A percentile compares a stretch with the other conserved stretches of the same genome.
phyloP scores from a whole-genome alignment of 768 basidiomycete species.

The Pholiota molesta region DNA sequence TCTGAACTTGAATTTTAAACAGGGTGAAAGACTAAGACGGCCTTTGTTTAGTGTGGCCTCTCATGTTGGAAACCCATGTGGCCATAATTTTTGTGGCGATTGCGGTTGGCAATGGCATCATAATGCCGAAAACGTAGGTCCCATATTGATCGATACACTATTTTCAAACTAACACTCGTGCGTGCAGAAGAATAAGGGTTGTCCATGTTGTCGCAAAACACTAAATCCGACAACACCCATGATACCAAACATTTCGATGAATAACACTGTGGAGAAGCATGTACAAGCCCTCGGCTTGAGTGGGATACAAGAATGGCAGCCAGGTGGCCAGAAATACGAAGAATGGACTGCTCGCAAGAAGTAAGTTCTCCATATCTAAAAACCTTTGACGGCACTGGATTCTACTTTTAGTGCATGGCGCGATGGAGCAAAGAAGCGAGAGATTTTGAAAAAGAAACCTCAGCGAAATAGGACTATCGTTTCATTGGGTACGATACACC shows the following conservation, averaged over 20 bases:
- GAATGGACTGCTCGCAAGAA: slow-evolving; percentile 60
- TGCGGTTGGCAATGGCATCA: slow-evolving; percentile 65
- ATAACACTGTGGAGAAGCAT: slow-evolving; percentile 63
- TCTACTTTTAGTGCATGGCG: slow-evolving; percentile 37
- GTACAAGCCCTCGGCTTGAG: slow-evolving; percentile 47
- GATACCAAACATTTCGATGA: slow-evolving; percentile 66
- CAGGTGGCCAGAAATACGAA: slow-evolving; percentile 43
- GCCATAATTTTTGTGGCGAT: slow-evolving; percentile 72
- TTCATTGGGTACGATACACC: slow-evolving; percentile 11
- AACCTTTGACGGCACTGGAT: neutral
- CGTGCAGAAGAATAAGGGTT: slow-evolving; percentile 36
- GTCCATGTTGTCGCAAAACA: slow-evolving; percentile 61
- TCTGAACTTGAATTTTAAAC: slow-evolving; percentile 11
- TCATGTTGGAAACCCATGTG: slow-evolving; percentile 71
- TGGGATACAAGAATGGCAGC: slow-evolving; percentile 56
- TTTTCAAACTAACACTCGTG: neutral
- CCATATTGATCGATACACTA: neutral
- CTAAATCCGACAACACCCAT: slow-evolving; percentile 46
- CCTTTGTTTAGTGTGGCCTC: slow-evolving; percentile 51
- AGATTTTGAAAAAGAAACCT: slow-evolving; percentile 13
- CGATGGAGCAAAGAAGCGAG: slow-evolving; percentile 29
- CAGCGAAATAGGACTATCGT: slow-evolving; percentile 1
- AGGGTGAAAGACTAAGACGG: neutral
- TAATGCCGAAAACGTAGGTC: slow-evolving; percentile 46
- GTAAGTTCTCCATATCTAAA: slow-evolving; percentile 38